Base-by-base conservation (phyloP, 345 rosid species). In the Linum tenue region DNA sequence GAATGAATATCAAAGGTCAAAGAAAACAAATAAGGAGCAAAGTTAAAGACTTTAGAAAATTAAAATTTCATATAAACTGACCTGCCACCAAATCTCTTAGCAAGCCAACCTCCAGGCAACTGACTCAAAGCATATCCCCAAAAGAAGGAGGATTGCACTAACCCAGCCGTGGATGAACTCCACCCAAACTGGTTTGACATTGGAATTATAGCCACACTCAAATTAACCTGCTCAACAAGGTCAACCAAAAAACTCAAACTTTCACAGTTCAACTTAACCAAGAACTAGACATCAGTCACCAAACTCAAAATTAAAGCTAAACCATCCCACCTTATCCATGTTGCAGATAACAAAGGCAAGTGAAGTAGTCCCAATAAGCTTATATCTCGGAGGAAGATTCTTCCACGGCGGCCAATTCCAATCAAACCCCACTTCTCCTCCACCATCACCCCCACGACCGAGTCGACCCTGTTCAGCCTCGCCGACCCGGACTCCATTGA, bases 81-180 rank as follows among this genome's bases (percentile, higher is more conserved):
- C 98, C 98, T 85, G 64, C 98, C 98, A 31, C 97, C 98, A 63
- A 90, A 86, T 70, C 82, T 72, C 85, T 87, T 92, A 60, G 98
- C 72, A 68, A 90, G 89, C 98, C 97, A 92, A 59, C 96, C 97
- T 17, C 97, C 96, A 15, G 97, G 96, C 78, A 87, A 81, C 74
- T 92, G 98, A 70, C 97, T 92, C 83, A 92, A 72, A 0, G 98
- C 97, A 75, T 92, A 92, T 35, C 96, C 98, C 95, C 91, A 89
- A 68, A 92, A 92, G 85, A 92, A 92, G 0, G 97, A 92, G 1
- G 98, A 92, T 76, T 90, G 96, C 64, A 90, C 98, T 74, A 87
- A 72, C 1, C 98, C 98, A 3, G 97, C 97, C 41, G 79, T 75
- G 2, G 98, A 83, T 39, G 97, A 71, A 79, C 76, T 90, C 97